Evolutionary conservation across 148 eudicot species (phyloP).

Genomic region (Chenopodium suecicum): DNA sequence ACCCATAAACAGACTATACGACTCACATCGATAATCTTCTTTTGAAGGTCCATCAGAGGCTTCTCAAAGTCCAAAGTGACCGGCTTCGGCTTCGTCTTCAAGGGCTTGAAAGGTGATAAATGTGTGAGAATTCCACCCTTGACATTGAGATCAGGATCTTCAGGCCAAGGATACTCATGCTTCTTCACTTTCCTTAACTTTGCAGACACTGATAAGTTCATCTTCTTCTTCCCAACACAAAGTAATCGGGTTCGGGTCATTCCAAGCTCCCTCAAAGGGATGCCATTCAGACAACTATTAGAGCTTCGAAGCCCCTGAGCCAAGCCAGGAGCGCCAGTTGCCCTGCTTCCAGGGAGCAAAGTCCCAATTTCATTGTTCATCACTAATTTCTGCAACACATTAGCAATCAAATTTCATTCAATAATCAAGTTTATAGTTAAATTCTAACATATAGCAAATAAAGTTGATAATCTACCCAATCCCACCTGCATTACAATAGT

Average conservation of each 20-base stretch:
- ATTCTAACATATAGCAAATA: no score
- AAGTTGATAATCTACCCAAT: no score
- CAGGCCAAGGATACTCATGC: conserved; percentile 90
- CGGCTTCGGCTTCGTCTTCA: conserved; percentile 74
- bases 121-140: conserved; percentile 70
- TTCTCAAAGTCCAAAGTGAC: conserved; percentile 65
- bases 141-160: conserved; percentile 68
- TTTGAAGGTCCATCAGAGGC: conserved; percentile 44
- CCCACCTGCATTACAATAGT: no score
- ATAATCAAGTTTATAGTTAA: no score
- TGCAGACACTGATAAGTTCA: conserved; percentile 32
- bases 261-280: conserved; percentile 57
- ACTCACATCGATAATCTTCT: conserved; percentile 69
- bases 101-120: conserved; percentile 77
- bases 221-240: conserved; percentile 23
- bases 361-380: no score
- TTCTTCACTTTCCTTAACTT: conserved; percentile 72
- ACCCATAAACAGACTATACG: background rate
- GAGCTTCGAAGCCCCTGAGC: conserved; percentile 41
- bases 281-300: conserved; percentile 48
- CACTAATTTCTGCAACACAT: no score
- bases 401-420: no score
- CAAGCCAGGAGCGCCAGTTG: no score
- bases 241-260: conserved; percentile 34
- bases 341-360: no score